Evolutionary conservation across 805 yeast species (phyloP).

Genomic region (Wickerhamomyces chaumierensis): DNA sequence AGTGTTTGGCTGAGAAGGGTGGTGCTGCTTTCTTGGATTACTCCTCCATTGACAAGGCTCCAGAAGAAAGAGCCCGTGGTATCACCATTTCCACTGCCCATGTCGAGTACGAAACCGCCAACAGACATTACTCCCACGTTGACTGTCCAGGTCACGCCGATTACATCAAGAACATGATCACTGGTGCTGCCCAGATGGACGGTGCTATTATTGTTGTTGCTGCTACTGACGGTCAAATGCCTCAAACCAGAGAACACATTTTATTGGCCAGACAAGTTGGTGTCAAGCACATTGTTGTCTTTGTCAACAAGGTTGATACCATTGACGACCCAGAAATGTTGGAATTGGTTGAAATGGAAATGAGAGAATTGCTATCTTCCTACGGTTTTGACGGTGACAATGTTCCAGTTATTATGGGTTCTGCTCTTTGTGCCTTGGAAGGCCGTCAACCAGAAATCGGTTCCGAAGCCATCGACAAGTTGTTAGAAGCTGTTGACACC

Average conservation of each 20-base stretch:
- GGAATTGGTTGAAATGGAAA: slow-evolving; percentile 99
- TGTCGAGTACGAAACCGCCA: slow-evolving; percentile 91
- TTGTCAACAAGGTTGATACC: slow-evolving; percentile 96
- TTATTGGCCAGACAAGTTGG: slow-evolving; percentile 99
- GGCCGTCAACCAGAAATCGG: slow-evolving; percentile 86
- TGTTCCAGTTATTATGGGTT: slow-evolving; percentile 97
- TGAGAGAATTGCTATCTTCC: slow-evolving; percentile 86
- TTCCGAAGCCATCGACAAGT: slow-evolving; percentile 65
- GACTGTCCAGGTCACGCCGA: slow-evolving; percentile 99
- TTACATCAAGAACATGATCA: slow-evolving; percentile 97
- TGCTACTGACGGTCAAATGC: slow-evolving; percentile 99
- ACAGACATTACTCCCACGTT: slow-evolving; percentile 94
- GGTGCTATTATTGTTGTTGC: slow-evolving; percentile 99
- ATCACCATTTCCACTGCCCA: slow-evolving; percentile 97
- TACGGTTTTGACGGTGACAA: slow-evolving; percentile 98
- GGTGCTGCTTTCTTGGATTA: slow-evolving; percentile 93
- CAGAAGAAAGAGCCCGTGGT: slow-evolving; percentile 99
- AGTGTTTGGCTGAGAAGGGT: slow-evolving; percentile 77
- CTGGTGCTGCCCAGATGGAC: slow-evolving; percentile 99
- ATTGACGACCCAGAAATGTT: slow-evolving; percentile 98
- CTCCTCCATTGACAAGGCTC: slow-evolving; percentile 89
- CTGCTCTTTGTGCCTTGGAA: slow-evolving; percentile 95
- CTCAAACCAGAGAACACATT: slow-evolving; percentile 98
- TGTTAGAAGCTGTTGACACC: slow-evolving; percentile 87
- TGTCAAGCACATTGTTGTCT: slow-evolving; percentile 94